Percentiles rank a stretch among this genome's conserved stretches.
Conservation (phyloP, 2,329 filamentous ascomycete species). For the Phialophora macrospora region DNA sequence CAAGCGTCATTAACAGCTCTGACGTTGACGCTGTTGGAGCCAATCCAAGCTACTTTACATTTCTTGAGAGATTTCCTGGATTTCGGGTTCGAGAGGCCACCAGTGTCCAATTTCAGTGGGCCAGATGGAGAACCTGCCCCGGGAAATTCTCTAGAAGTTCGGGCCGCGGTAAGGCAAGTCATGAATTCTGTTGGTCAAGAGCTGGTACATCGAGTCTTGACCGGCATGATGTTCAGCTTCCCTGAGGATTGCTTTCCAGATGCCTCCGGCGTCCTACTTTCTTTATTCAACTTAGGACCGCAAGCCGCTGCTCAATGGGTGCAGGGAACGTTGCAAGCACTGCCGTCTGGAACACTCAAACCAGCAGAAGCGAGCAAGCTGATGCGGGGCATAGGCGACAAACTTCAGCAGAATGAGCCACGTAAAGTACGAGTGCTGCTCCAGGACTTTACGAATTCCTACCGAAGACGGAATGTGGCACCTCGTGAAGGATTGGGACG, state of each 20-base stretch:
- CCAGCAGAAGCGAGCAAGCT: conserved; percentile 79
- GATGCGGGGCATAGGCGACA: conserved; percentile 78
- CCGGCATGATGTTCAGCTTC: conserved; percentile 99
- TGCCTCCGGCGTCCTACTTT: conserved; percentile 87
- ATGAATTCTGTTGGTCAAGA: conserved; percentile 72
- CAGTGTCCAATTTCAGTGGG: conserved; percentile 63
- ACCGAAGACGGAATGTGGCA: conserved; percentile 92
- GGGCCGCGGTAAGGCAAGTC: conserved; percentile 73
- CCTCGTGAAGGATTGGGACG: conserved; percentile 87
- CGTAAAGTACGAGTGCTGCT: conserved; percentile 82
- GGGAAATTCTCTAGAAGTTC: conserved; percentile 71
- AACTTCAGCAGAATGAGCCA: conserved; percentile 69
- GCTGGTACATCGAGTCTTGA: conserved; percentile 85
- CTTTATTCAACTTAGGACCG: conserved; percentile 85
- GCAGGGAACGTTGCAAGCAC: conserved; percentile 77
- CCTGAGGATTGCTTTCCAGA: conserved; percentile 94
- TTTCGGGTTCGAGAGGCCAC: conserved; percentile 76
- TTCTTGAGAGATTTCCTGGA: conserved; percentile 90
- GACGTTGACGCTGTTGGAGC: conserved; percentile 87
- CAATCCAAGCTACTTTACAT: conserved; percentile 86
- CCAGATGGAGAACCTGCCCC: conserved; percentile 61
- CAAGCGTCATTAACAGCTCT: conserved; percentile 85
- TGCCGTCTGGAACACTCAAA: conserved; percentile 81
- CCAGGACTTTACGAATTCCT: conserved; percentile 96
- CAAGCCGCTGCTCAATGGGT: conserved; percentile 81